These are phyloP conservation scores for Vigna angularis DNA, from an alignment of 306 rosid species.

Conservation along the genomic window DNA sequence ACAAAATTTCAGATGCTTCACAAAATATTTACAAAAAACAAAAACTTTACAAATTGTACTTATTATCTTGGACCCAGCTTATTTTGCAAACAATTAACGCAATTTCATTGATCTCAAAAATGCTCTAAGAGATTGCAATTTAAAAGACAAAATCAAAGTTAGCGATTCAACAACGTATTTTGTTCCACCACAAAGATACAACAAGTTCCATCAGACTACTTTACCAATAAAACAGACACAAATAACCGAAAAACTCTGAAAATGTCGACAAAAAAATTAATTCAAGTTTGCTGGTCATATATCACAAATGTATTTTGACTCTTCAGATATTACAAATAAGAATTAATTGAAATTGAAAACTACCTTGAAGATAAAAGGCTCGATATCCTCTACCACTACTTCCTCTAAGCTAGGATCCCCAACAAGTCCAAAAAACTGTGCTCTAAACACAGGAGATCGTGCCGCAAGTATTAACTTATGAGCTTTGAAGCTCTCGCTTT, in stretches of 20 bases:
- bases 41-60: no score
- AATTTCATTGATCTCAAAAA: not conserved
- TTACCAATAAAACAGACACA: slow-evolving; percentile 33
- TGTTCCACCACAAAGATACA: slow-evolving; percentile 33
- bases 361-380: slow-evolving; percentile 94
- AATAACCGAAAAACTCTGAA: not conserved
- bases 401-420: slow-evolving; percentile 70
- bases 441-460: slow-evolving; percentile 83
- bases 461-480: slow-evolving; percentile 92
- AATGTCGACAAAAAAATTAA: not conserved
- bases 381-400: slow-evolving; percentile 76
- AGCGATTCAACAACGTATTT: slow-evolving; percentile 5
- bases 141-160: not conserved
- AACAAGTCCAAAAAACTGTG: slow-evolving; percentile 78
- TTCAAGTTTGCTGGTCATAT: slow-evolving; percentile 9
- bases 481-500: slow-evolving; percentile 74
- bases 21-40: no score
- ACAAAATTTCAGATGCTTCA: not conserved
- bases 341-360: slow-evolving; percentile 14
- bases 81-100: not conserved
- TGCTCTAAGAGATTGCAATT: not conserved
- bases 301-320: slow-evolving; percentile 19
- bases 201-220: slow-evolving; percentile 30
- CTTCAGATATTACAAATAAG: slow-evolving; percentile 28
- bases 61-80: no score